Conservation (phyloP, 2,329 filamentous ascomycete species). For the Atkinsonella texensis region DNA sequence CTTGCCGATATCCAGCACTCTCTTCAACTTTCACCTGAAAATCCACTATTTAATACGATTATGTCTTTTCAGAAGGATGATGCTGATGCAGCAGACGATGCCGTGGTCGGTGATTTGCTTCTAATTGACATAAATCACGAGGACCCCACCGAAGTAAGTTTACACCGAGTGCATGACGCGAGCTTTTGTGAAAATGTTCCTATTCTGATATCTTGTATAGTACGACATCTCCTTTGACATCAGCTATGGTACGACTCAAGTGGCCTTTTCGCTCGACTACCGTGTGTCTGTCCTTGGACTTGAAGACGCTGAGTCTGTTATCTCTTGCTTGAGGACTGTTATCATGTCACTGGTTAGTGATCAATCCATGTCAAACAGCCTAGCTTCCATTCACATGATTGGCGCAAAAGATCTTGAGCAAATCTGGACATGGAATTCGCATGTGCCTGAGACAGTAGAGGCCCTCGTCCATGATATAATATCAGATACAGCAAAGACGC, state of each 20-base stretch:
- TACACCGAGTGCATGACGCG: neutral
- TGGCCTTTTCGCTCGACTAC: neutral
- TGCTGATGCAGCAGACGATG: neutral
- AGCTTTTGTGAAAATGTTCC: too few relatives aligned
- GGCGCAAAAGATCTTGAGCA: neutral
- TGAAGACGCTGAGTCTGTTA: neutral
- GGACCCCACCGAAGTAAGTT: slow-evolving; percentile 4
- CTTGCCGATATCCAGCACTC: slow-evolving; percentile 31
- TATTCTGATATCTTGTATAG: neutral
- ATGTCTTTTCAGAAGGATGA: slow-evolving; percentile 18
- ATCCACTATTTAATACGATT: slow-evolving; percentile 20
- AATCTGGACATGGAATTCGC: slow-evolving; percentile 12
- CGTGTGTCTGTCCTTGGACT: neutral
- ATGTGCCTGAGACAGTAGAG: slow-evolving; percentile 6
- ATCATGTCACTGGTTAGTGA: slow-evolving; percentile 1
- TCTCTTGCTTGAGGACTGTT: neutral
- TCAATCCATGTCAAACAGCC: neutral
- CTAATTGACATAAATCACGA: slow-evolving; percentile 2
- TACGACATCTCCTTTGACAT: slow-evolving; percentile 2
- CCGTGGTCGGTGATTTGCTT: neutral
- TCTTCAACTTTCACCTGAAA: slow-evolving; percentile 9
- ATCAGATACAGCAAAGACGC: slow-evolving; percentile 3
- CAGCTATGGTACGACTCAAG: slow-evolving; percentile 1
- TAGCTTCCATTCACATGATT: neutral
- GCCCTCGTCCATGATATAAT: slow-evolving; percentile 13